Percentiles rank a stretch among this genome's conserved stretches.
phyloP scores from a whole-genome alignment of 345 rosid genomes.

The Euphorbia peplus region DNA sequence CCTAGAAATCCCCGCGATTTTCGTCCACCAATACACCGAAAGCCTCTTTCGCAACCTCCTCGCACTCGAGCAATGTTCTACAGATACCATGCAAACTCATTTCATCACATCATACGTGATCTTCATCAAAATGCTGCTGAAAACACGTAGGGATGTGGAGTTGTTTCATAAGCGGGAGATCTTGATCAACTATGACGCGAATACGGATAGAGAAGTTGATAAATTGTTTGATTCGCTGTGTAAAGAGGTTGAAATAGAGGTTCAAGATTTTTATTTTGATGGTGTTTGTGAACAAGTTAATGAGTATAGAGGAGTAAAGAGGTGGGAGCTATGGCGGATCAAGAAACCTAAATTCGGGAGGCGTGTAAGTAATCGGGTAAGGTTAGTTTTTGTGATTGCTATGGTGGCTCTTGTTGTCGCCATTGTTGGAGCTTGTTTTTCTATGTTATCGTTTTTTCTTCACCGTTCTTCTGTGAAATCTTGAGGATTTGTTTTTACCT shows the following conservation, averaged over 20 bases:
- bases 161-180: slow-evolving; percentile 25
- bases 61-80: slow-evolving; percentile 33
- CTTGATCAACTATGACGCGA: slow-evolving; percentile 19
- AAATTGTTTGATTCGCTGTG: slow-evolving; percentile 34
- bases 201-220: neutral
- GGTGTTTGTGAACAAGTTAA: slow-evolving; percentile 42
- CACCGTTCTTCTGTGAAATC: slow-evolving; percentile 14
- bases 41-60: slow-evolving; percentile 48
- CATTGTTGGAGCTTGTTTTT: slow-evolving; percentile 32
- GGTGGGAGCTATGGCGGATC: slow-evolving; percentile 8
- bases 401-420: slow-evolving; percentile 27
- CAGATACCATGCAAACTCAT: slow-evolving; percentile 22
- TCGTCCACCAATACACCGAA: slow-evolving; percentile 35
- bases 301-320: slow-evolving; percentile 18
- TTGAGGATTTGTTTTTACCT: no score
- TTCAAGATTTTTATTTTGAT: slow-evolving; percentile 40
- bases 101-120: slow-evolving; percentile 42
- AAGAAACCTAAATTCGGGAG: neutral
- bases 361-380: neutral
- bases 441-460: slow-evolving; percentile 33
- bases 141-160: slow-evolving; percentile 33
- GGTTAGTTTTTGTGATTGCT: slow-evolving; percentile 2
- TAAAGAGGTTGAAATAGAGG: slow-evolving; percentile 19
- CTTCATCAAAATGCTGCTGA: slow-evolving; percentile 35
- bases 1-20: slow-evolving; percentile 38